Percentiles rank a stretch among this genome's conserved stretches.
phyloP scores from a whole-genome alignment of 345 rosid genomes.

The Lumnitzera littorea region DNA sequence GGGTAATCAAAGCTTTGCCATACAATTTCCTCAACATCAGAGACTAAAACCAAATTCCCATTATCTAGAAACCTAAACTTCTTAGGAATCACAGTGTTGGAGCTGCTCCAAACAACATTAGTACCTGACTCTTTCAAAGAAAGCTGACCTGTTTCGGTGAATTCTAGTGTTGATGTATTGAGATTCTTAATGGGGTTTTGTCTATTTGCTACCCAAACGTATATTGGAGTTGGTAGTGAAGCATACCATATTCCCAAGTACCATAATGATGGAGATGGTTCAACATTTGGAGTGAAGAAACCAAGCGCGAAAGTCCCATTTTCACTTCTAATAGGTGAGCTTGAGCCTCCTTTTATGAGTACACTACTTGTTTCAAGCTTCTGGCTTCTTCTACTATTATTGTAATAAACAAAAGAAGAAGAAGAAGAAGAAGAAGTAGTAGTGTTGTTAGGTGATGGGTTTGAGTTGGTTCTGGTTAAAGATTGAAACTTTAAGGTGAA shows the following conservation, averaged over 20 bases:
- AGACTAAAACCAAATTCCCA: slow-evolving; percentile 42
- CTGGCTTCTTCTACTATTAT: slow-evolving; percentile 4
- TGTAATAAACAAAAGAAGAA: too few relatives aligned
- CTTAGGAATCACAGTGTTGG: slow-evolving; percentile 20
- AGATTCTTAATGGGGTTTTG: slow-evolving; percentile 25
- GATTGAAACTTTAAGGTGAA: too few relatives aligned
- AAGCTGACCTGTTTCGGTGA: slow-evolving; percentile 24
- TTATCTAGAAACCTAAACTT: slow-evolving; percentile 22
- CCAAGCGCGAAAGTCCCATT: slow-evolving; percentile 43
- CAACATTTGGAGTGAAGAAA: slow-evolving; percentile 35
- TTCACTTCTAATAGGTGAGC: slow-evolving; percentile 33
- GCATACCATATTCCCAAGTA: slow-evolving; percentile 49
- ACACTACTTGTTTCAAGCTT: slow-evolving; percentile 17
- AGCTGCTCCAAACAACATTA: slow-evolving; percentile 35
- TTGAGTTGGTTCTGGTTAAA: too few relatives aligned
- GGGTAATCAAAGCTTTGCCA: slow-evolving; percentile 62
- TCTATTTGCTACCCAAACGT: slow-evolving; percentile 58
- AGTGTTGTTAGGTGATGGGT: too few relatives aligned
- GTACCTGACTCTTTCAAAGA: slow-evolving; percentile 25
- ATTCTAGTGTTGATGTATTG: slow-evolving; percentile 15
- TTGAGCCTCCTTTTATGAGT: slow-evolving; percentile 34
- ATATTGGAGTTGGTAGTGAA: slow-evolving; percentile 34
- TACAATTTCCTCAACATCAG: slow-evolving; percentile 14
- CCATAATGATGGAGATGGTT: slow-evolving; percentile 13
- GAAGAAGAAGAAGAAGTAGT: too few relatives aligned